Evolutionary conservation across 2,329 filamentous ascomycete genomes (phyloP), one percentile per base, ranked within the genome.

Genomic region (Teratosphaeria zuluensis): DNA sequence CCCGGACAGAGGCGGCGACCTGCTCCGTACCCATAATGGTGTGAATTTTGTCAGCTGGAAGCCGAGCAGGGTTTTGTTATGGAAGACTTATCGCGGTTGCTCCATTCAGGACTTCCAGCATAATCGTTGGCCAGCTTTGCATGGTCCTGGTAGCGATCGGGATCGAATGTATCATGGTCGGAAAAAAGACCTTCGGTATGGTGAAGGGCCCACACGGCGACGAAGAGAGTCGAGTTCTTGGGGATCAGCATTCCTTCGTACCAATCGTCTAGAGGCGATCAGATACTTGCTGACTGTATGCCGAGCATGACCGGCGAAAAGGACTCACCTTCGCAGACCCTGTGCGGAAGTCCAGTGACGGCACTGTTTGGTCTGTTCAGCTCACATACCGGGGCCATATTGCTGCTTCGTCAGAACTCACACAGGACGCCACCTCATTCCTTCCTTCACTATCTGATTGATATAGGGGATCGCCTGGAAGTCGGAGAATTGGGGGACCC

Each of bases 1-100:
- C 80, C 79, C 1, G 75, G 73, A 60, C 79, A 81, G 32, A 77
- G 73, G 6, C 79, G 72, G 6, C 80, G 71, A 0, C 79, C 80
- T 8, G 73, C 75, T 0, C 78, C 79, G 62, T 80, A 81, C 1
- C 69, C 69, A 64, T 78, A 81, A 55, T 80, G 78, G 61, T 55
- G 30, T n/a, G 35, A 32, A 54, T 28, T 54, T n/a, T 21, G 53
- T 16, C 19, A 21, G 32, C 53, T n/a, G 53, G 33, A 46, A 6
- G 1, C 38, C 38, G 38, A 46, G 16, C 16, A 19, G 5, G 6
- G 2, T 16, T 46, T n/a, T 46, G 16, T 46, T 46, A 8, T 16
- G 38, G 38, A 12, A 46, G 38, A 46, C 38, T 16, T 46, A 46
- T 46, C 38, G 16, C 38, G 38, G 16, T 46, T 46, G 16, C 38